Evolutionary conservation across 2,329 filamentous ascomycete species (phyloP).

Genomic region (Proliferodiscus dingleyae): DNA sequence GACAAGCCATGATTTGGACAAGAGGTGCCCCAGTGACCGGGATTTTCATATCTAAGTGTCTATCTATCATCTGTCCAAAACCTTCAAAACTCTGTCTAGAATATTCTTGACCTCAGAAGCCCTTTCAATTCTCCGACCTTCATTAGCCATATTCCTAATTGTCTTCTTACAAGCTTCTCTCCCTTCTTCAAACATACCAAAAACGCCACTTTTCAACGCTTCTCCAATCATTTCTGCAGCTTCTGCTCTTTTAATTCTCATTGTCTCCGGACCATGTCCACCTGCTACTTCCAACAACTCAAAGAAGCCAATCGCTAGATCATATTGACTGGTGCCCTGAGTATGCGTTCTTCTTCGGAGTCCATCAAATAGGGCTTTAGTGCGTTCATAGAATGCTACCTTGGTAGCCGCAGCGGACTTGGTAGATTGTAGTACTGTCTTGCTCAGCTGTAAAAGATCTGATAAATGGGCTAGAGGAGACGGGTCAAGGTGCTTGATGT

Average conservation of each 20-base stretch:
- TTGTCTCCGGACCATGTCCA: conserved; percentile 28
- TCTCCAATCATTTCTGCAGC: conserved; percentile 28
- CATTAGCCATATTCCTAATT: conserved; percentile 19
- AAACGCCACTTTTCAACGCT: conserved; percentile 24
- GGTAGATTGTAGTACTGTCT: conserved; percentile 21
- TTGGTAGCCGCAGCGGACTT: conserved; percentile 28
- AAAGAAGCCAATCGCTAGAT: conserved; percentile 23
- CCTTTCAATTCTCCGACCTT: conserved; percentile 25
- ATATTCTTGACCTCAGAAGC: conserved; percentile 24
- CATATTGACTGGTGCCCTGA: conserved; percentile 17
- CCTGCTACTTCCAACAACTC: conserved; percentile 26
- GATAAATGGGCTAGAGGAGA: conserved; percentile 25
- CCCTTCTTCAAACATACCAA: conserved; percentile 24
- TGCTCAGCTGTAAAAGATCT: conserved; percentile 22
- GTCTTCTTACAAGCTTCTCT: conserved; percentile 17
- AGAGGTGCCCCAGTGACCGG: too few species aligned
- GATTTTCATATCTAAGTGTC: not conserved
- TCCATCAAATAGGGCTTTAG: conserved; percentile 27
- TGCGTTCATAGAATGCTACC: conserved; percentile 28
- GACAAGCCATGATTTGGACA: too few species aligned
- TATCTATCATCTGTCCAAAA: conserved; percentile 14
- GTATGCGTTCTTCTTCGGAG: conserved; percentile 22
- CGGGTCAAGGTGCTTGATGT: conserved; percentile 21
- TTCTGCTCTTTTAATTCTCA: conserved; percentile 30
- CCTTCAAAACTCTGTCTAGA: conserved; percentile 23